A percentile compares a stretch with the other conserved stretches of the same genome.
Conservation (phyloP, 2,329 filamentous ascomycete genomes). For the Neonectria hederae region DNA sequence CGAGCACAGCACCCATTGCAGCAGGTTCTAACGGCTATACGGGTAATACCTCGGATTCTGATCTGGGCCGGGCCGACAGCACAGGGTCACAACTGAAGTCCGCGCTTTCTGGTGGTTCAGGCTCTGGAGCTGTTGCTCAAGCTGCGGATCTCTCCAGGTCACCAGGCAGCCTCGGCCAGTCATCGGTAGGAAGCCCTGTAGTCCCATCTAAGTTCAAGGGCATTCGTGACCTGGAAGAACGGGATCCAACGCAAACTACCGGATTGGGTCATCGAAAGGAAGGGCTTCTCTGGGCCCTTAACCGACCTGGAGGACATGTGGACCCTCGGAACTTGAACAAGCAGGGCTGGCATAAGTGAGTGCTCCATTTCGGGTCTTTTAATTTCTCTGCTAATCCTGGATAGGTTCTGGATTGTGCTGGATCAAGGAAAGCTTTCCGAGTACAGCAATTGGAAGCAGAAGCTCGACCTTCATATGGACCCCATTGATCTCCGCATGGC, state of each 20-base stretch:
- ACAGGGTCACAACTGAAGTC: slow-evolving; percentile 73
- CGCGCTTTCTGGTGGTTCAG: slow-evolving; percentile 57
- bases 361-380: slow-evolving; percentile 32
- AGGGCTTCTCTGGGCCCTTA: slow-evolving; percentile 93
- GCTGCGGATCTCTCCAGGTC: slow-evolving; percentile 63
- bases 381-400: slow-evolving; percentile 26
- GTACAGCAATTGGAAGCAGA: slow-evolving; percentile 99
- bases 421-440: slow-evolving; percentile 97
- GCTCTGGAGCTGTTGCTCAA: slow-evolving; percentile 42
- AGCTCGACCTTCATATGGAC: slow-evolving; percentile 95
- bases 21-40: slow-evolving; percentile 56
- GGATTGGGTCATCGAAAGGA: slow-evolving; percentile 79
- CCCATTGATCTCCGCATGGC: slow-evolving; percentile 97
- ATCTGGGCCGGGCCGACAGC: slow-evolving; percentile 78
- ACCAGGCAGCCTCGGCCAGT: slow-evolving; percentile 62
- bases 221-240: slow-evolving; percentile 90
- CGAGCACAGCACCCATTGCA: slow-evolving; percentile 45
- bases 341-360: slow-evolving; percentile 98
- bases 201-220: slow-evolving; percentile 80
- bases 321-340: slow-evolving; percentile 96
- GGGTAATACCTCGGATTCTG: slow-evolving; percentile 68
- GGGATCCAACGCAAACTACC: slow-evolving; percentile 65
- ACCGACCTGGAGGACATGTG: slow-evolving; percentile 90
- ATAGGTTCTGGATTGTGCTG: slow-evolving; percentile 96
- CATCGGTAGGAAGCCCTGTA: slow-evolving; percentile 60